A percentile compares a stretch with the other conserved stretches of the same genome.
These are phyloP conservation scores for Astrocystis sublimbata DNA, from an alignment of 495 filamentous ascomycete species.

Conservation along the genomic window DNA sequence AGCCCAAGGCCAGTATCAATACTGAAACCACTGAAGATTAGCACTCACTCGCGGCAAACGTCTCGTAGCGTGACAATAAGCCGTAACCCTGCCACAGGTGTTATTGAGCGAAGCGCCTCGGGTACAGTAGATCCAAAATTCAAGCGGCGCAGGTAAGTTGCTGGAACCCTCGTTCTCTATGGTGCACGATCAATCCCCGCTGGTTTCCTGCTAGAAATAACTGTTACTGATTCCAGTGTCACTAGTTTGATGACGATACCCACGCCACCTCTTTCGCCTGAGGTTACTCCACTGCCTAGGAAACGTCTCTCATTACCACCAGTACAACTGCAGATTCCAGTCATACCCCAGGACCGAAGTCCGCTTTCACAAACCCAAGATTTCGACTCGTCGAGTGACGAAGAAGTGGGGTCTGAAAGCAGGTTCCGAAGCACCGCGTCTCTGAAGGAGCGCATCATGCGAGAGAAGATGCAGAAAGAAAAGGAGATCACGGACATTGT, in stretches of 20 bases:
- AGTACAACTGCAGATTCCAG: constrained; percentile 13
- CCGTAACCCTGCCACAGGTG: constrained; percentile 22
- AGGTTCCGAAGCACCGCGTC: neutral
- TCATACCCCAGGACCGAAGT: neutral
- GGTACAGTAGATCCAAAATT: constrained; percentile 1
- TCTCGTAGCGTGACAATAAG: constrained; percentile 21
- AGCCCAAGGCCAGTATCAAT: constrained; percentile 8
- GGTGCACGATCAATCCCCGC: too few relatives aligned
- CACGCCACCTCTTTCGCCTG: constrained; percentile 22
- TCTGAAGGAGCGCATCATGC: constrained; percentile 21
- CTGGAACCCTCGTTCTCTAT: too few relatives aligned
- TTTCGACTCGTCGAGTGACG: neutral
- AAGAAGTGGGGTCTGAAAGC: neutral
- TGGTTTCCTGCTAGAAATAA: too few relatives aligned
- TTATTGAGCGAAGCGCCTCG: constrained; percentile 20
- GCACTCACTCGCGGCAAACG: constrained; percentile 21
- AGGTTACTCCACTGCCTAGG: constrained; percentile 6
- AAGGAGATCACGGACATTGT: constrained; percentile 29
- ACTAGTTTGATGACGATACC: constrained; percentile 27
- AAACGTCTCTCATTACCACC: constrained; percentile 17
- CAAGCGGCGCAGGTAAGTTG: constrained; percentile 27
- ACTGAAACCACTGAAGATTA: constrained; percentile 20
- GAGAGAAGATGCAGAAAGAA: constrained; percentile 27
- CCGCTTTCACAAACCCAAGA: neutral
- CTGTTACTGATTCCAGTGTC: too few relatives aligned